phyloP scores from a whole-genome alignment of 2,329 filamentous ascomycete species.

The Lanzia echinophila region DNA sequence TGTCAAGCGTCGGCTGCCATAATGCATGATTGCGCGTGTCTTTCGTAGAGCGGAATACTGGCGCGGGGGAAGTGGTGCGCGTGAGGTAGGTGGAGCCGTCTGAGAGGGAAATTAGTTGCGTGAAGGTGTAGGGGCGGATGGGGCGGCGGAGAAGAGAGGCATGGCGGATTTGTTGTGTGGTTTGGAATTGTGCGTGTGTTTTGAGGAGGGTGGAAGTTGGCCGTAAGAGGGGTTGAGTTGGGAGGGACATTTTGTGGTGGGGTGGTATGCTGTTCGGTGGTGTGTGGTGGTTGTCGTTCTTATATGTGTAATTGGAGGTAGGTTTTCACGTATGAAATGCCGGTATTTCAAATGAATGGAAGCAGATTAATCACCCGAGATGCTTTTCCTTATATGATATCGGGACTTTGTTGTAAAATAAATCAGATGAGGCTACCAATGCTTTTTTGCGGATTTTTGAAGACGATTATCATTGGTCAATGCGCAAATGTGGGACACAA shows the following conservation, averaged over 20 bases:
- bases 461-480: too few relatives aligned
- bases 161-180: conserved; percentile 44
- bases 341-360: too few relatives aligned
- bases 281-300: neutral
- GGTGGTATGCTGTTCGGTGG: neutral
- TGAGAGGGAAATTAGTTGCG: conserved; percentile 85
- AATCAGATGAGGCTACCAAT: too few relatives aligned
- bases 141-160: conserved; percentile 82
- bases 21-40: conserved; percentile 84
- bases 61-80: conserved; percentile 66
- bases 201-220: conserved; percentile 1
- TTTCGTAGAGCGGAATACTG: conserved; percentile 57
- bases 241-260: conserved; percentile 14
- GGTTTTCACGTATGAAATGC: too few relatives aligned
- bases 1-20: conserved; percentile 83
- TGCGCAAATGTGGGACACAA: too few relatives aligned
- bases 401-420: too few relatives aligned
- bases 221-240: conserved; percentile 15
- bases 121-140: conserved; percentile 92
- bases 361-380: too few relatives aligned
- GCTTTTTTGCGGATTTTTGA: too few relatives aligned
- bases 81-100: conserved; percentile 82
- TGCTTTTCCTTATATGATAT: too few relatives aligned
- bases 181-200: neutral
- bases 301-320: too few relatives aligned